phyloP scores from a whole-genome alignment of 2,329 filamentous ascomycete species.

The Cladophialophora bantiana region DNA sequence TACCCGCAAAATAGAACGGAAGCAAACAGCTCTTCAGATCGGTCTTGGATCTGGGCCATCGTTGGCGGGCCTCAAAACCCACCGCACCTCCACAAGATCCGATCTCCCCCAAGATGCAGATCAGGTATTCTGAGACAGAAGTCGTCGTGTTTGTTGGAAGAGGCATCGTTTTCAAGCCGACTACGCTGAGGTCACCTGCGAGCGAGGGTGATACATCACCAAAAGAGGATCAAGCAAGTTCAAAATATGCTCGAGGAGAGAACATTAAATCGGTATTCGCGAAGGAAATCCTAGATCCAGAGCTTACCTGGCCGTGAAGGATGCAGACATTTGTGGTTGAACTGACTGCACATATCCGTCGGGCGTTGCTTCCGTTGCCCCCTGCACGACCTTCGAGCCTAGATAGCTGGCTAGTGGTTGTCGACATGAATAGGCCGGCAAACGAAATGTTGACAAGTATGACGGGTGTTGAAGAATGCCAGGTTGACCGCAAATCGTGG shows the following conservation, averaged over 20 bases:
- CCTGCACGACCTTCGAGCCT: conserved; percentile 16
- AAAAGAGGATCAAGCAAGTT: not conserved
- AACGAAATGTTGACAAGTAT: conserved; percentile 27
- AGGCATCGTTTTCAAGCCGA: not conserved
- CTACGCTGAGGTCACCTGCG: not conserved
- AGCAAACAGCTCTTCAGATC: conserved; percentile 2
- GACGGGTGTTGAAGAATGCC: conserved; percentile 28
- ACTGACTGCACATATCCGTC: conserved; percentile 19
- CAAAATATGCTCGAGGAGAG: conserved; percentile 1
- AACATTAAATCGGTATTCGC: conserved; percentile 11
- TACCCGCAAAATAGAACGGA: not conserved
- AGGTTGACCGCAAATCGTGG: conserved; percentile 22
- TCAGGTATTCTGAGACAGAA: not conserved
- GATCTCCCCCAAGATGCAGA: not conserved
- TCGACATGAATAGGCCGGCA: conserved; percentile 6
- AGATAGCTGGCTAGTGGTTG: not conserved
- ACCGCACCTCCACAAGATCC: not conserved
- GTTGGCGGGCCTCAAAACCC: not conserved
- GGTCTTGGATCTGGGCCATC: not conserved
- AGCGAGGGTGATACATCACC: conserved; percentile 6
- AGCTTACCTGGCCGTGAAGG: not conserved
- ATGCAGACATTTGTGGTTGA: conserved; percentile 21
- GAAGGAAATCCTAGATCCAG: conserved; percentile 18
- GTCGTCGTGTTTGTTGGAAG: not conserved
- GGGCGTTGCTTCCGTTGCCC: conserved; percentile 16